A percentile compares a stretch with the other conserved stretches of the same genome.
Evolutionary conservation across 768 basidiomycete species (phyloP).

Genomic region (Trametes meyenii): DNA sequence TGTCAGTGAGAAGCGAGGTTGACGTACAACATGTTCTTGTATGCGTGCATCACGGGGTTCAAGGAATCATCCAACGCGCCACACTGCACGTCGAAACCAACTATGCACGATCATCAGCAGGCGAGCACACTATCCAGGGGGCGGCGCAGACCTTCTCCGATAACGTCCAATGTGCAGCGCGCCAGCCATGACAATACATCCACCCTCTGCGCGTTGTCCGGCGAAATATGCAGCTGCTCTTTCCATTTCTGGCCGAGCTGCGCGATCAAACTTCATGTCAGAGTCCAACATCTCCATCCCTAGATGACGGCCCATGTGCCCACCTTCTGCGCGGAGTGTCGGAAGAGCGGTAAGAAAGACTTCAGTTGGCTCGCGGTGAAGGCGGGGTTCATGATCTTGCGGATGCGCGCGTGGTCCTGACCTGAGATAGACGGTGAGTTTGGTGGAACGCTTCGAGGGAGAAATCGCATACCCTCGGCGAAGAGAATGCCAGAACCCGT

Average conservation of each 20-base stretch:
- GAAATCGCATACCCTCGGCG: slow-evolving; percentile 20
- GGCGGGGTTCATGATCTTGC: slow-evolving; percentile 30
- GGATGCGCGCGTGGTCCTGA: slow-evolving; percentile 25
- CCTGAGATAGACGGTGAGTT: slow-evolving; percentile 3
- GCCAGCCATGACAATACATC: slow-evolving; percentile 28
- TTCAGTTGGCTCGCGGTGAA: slow-evolving; percentile 29
- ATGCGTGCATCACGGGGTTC: slow-evolving; percentile 26
- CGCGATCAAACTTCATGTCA: neutral
- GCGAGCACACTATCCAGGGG: neutral
- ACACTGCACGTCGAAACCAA: slow-evolving; percentile 32
- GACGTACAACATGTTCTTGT: slow-evolving; percentile 31
- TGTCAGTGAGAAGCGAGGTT: no score
- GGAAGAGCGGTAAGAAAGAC: slow-evolving; percentile 30
- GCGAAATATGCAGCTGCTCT: slow-evolving; percentile 18
- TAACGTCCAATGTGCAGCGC: slow-evolving; percentile 32
- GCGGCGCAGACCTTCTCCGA: slow-evolving; percentile 28
- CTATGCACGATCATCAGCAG: slow-evolving; percentile 4
- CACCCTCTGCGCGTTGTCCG: slow-evolving; percentile 6
- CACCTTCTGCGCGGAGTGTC: slow-evolving; percentile 27
- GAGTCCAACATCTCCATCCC: neutral
- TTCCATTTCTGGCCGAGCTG: slow-evolving; percentile 33
- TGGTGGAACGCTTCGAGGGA: neutral
- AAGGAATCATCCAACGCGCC: slow-evolving; percentile 28
- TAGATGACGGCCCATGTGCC: neutral
- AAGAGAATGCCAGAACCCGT: slow-evolving; percentile 22